Evolutionary conservation across 2,329 filamentous ascomycete genomes (phyloP).

Genomic region (Teratosphaeria pseudoeucalypti): DNA sequence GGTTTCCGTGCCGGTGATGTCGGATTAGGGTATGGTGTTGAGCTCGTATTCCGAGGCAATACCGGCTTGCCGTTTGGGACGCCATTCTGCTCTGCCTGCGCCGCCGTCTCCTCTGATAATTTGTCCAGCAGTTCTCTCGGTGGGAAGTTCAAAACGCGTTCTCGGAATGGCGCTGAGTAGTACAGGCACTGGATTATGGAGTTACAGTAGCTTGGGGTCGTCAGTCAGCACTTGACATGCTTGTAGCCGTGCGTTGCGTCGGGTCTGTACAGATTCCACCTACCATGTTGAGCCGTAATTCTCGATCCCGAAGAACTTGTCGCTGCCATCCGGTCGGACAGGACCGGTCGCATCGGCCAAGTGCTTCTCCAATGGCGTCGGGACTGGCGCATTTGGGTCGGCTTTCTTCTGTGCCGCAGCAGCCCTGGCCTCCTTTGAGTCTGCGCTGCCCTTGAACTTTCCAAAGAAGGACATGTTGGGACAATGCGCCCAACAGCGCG

Average conservation of each 20-base stretch:
- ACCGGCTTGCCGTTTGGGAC: constrained; percentile 15
- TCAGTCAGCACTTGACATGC: not conserved
- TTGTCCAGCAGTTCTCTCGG: constrained; percentile 58
- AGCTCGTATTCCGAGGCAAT: constrained; percentile 27
- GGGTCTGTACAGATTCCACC: constrained; percentile 10
- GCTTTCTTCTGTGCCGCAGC: constrained; percentile 45
- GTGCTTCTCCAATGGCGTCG: constrained; percentile 60
- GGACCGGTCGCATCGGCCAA: constrained; percentile 73
- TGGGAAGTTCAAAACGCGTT: constrained; percentile 88
- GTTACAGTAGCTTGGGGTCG: constrained; percentile 72
- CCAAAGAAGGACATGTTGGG: constrained; percentile 44
- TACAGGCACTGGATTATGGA: constrained; percentile 96
- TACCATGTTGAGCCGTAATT: constrained; percentile 99
- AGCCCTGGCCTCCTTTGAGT: constrained; percentile 26
- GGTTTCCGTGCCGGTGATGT: constrained; percentile 33
- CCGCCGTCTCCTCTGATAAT: constrained; percentile 28
- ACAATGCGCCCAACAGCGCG: not conserved
- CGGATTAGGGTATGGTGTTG: constrained; percentile 26
- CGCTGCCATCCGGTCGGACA: constrained; percentile 75
- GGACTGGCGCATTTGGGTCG: constrained; percentile 46
- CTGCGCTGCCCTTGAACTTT: constrained; percentile 39
- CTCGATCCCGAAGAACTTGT: constrained; percentile 97
- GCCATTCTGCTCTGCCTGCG: not conserved
- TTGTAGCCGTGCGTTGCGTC: not conserved
- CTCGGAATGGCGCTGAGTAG: constrained; percentile 87